Base-by-base conservation (phyloP, 2,329 filamentous ascomycete species). In the Dactylellina cionopaga region DNA sequence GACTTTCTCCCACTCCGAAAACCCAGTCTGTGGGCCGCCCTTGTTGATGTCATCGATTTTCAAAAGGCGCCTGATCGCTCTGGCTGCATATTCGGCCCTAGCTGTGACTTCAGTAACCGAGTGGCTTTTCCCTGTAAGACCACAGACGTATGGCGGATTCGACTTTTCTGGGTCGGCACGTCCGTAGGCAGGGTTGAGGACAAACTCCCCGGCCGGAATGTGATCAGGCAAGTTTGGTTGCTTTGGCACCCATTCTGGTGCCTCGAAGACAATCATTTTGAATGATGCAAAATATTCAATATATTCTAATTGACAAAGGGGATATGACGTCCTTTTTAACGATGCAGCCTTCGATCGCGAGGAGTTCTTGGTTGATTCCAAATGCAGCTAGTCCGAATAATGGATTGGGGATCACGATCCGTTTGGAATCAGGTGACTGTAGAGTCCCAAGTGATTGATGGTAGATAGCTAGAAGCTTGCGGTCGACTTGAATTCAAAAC, bases 1-100 rank as follows among this genome's bases (percentile, higher is more conserved):
- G 22, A 93, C 90, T 79, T 92, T 92, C 77, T 95, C 91, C 89
- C 89, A 95, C 79, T 93, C 90, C 0, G 87, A 74, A 52, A 62
- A 74, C 7, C 69, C 69, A 43, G 52, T 27, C 15, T 49, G 43
- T 7, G 49, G 31, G 19, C 69, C 86, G 10, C 89, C 91, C 64
- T 87, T 80, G 75, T 91, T 89, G 5, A 89, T 87, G 46, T 72
- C 68, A 11, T 84, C 80, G 85, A 91, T 92, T 43, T 86, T 88
- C 69, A 95, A 84, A 74, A 91, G 87, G 78, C 90, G 88, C 39
- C 86, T 85, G 31, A 96, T 81, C 19, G 86, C 89, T 66, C 89
- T 85, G 13, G 91, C 85, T 19, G 95, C 83, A 58, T 82, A 83
- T 25, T 92, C 88, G 7, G 90, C 85, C 19, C 90, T 85, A 64